Evolutionary conservation across 2,329 filamentous ascomycete species (phyloP), one percentile per base, ranked within the genome.

Genomic region (Colletotrichum simmondsii): DNA sequence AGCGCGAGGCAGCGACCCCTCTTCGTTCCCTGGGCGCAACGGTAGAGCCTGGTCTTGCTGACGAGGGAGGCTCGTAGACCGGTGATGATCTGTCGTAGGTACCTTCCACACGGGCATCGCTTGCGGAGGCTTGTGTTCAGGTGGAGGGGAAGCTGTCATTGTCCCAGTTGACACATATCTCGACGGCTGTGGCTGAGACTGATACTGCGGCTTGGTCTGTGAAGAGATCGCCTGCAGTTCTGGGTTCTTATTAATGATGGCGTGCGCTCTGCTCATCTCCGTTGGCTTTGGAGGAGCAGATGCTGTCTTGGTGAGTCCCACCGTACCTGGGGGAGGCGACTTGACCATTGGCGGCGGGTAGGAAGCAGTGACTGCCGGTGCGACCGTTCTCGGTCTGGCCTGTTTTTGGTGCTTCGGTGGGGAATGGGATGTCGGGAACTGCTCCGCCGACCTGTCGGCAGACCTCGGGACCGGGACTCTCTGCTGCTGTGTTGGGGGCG

Each of bases 401-500:
- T 65, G 24, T 37, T 75, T 67, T 16, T 63, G 52, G 26, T 63
- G 64, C 30, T 71, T 66, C 8, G 69, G 74, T 8, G 72, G 68
- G 19, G 68, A 59, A 3, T 67, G 65, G 11, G 54, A 26, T 24
- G 49, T 10, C 28, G 88, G 90, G 82, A 98, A 98, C 79, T 97
- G 92, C 78, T 98, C 95, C 3, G 94, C 95, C 61, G 98, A 84
- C 52, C 92, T 93, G 78, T 95, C 91, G 0, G 93, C 90, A 10
- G 97, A 90, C 73, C 91, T 88, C 78, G 93, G 90, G 37, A 88
- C 91, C 19, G 94, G 81, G 65, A 88, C 86, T 22, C 87, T 87
- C 37, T 89, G 79, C n/a, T 86, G 85, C 35, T 89, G 82, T 53
- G 84, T 82, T 12, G 85, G 81, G 52, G 84, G 82, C 28, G 88